Evolutionary conservation across 306 rosid genomes (phyloP).

Genomic region (Neltuma alba): DNA sequence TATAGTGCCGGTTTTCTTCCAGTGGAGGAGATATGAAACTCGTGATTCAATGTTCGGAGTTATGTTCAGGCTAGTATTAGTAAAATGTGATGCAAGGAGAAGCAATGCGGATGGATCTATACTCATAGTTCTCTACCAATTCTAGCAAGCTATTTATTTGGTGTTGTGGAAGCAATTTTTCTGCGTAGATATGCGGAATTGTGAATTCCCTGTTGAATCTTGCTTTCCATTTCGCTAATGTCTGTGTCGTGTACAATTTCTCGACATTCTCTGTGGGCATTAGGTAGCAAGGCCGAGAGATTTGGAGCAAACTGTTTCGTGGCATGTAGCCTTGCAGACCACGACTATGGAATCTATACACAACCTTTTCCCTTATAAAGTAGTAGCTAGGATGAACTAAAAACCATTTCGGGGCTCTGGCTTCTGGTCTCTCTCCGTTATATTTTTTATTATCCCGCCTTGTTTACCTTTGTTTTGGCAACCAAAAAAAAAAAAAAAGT

Average conservation of each 20-base stretch:
- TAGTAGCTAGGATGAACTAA: neutral
- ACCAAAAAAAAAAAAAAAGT: too few species aligned
- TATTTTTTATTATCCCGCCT: too few species aligned
- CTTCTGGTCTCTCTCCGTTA: too few species aligned
- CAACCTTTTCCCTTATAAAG: neutral
- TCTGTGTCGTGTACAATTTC: neutral
- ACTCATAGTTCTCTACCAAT: neutral
- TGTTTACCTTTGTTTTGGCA: too few species aligned
- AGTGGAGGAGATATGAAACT: neutral
- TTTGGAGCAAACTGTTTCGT: neutral
- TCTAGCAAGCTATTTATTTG: conserved; percentile 1
- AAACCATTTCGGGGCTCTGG: neutral
- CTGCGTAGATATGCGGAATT: neutral
- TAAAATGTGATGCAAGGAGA: neutral
- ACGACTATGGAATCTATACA: neutral
- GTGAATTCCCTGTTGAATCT: neutral
- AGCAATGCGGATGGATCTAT: neutral
- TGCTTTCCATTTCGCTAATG: neutral
- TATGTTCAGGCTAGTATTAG: neutral
- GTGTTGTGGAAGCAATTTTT: neutral
- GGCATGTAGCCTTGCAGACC: neutral
- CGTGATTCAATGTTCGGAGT: neutral
- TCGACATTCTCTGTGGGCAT: neutral
- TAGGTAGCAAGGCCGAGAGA: neutral
- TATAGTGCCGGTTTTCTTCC: neutral